Base-by-base conservation (phyloP, 2,329 filamentous ascomycete species). In the Neopestalotiopsis sp. region DNA sequence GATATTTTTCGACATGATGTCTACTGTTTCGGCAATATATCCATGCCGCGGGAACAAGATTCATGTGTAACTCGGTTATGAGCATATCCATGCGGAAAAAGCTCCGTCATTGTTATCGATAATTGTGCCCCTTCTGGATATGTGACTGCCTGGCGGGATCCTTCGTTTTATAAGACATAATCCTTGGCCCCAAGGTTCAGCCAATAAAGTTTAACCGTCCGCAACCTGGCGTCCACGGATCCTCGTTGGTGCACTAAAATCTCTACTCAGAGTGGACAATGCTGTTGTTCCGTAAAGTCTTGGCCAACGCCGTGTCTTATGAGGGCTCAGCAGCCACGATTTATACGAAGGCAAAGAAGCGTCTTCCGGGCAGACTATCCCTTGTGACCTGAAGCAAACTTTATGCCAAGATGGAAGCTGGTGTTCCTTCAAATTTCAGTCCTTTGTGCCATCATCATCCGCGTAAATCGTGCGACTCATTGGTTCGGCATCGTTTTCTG, bases 291-390 rank as follows among this genome's bases (percentile, higher is more conserved):
- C 24, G 24, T 59, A 13, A 28, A 13, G 4, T 32, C 24, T 59
- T 28, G 56, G 56, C 24, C n/a, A 6, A 24, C 14, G 57, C 57
- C 57, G 57, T 59, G 57, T 59, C 57, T 59, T 32, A 32, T 59
- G 30, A 28, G n/a, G 24, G 14, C 20, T 59, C 20, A 59, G 57
- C 57, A 59, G 57, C 57, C 57, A 32, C 57, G 14, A 59, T 28
- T 32, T 59, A 59, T 30, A 30, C 57, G 24, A 32, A 20, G 24
- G 24, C 24, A 28, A 28, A 28, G 24, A 28, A 28, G 24, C 24
- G 17, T 10, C 24, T 12, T 32, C 20, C 57, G 20, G 17, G 24
- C 24, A 59, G 20, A 17, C 57, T 59, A 17, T 53, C n/a, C 45
- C 57, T 59, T 32, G 13, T 28, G 57, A 32, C 57, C 57, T 30